These are phyloP conservation scores for Cenchrus purpureus DNA, from an alignment of 176 grass and related monocot genomes.

Conservation along the genomic window DNA sequence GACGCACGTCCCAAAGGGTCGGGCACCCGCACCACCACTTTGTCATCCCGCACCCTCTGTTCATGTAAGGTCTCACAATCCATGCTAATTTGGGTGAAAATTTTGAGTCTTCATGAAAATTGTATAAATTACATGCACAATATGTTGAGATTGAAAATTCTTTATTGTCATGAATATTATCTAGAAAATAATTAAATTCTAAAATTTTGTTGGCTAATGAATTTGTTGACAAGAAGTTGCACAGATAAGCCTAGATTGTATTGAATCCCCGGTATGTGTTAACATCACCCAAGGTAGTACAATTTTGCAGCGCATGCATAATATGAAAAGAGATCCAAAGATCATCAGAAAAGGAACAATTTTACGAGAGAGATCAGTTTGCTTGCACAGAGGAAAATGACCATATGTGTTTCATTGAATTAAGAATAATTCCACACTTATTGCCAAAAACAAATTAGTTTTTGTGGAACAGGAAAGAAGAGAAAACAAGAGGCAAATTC, in stretches of 20 bases:
- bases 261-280: not conserved
- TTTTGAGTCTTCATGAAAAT: no score
- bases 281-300: slow-evolving; percentile 19
- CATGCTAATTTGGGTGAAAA: no score
- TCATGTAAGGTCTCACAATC: no score
- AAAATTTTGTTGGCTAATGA: no score
- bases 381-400: not conserved
- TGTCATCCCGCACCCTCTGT: no score
- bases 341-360: not conserved
- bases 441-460: not conserved
- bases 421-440: slow-evolving; percentile 11
- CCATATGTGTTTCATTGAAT: not conserved
- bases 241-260: not conserved
- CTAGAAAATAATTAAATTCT: no score
- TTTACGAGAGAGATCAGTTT: not conserved
- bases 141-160: no score
- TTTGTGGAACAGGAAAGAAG: not conserved
- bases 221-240: not conserved
- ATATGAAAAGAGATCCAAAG: slow-evolving; percentile 19
- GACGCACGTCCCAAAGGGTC: no score
- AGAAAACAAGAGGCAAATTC: not conserved
- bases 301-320: not conserved
- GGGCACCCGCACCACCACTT: no score
- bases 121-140: no score
- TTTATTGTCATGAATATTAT: no score